Conservation (phyloP, 306 rosid species). For the Cucumis sativus region DNA sequence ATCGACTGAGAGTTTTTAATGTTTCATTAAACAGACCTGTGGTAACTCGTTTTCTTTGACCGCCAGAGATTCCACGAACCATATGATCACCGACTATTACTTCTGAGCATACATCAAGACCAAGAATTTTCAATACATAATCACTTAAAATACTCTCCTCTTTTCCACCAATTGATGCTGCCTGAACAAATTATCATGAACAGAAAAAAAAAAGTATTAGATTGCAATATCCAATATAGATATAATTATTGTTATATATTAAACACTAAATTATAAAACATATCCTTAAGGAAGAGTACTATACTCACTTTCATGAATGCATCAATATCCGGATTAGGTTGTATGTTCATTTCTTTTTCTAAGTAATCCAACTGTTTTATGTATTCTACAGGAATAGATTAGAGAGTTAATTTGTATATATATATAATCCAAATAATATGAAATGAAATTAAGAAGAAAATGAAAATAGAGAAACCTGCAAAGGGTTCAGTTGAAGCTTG, state of each 20-base stretch:
- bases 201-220: conserved; percentile 17
- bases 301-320: conserved; percentile 68
- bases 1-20: no score
- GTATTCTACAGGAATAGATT: conserved; percentile 19
- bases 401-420: background rate
- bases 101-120: conserved; percentile 73
- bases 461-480: conserved; percentile 28
- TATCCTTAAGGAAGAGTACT: background rate
- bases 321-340: conserved; percentile 72
- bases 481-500: conserved; percentile 71
- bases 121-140: conserved; percentile 64
- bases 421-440: conserved; percentile 19
- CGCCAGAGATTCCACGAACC: conserved; percentile 78
- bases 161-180: conserved; percentile 67
- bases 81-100: conserved; percentile 70
- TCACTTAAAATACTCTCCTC: conserved; percentile 68
- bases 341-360: conserved; percentile 45
- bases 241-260: background rate
- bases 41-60: conserved; percentile 82
- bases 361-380: conserved; percentile 27
- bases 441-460: no score
- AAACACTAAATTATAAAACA: background rate
- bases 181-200: conserved; percentile 33
- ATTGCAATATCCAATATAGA: conserved; percentile 9
- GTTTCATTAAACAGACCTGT: conserved; percentile 27